Base-by-base conservation (phyloP, 306 rosid genomes). In the Bauhinia variegata region DNA sequence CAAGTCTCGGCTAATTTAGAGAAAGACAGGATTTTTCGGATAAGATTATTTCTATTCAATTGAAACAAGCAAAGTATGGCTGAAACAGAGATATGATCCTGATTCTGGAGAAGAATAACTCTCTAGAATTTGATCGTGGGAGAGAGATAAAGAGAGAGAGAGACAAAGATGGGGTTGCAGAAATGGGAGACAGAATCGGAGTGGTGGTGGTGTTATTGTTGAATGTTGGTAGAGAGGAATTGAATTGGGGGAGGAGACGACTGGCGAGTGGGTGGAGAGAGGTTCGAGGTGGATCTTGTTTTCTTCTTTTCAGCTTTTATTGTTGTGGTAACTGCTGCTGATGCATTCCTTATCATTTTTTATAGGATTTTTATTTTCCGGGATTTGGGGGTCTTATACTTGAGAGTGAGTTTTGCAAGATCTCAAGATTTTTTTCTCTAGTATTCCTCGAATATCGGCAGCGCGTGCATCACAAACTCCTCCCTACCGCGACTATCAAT, bases 251-350 rank as follows among this genome's bases (percentile, higher is more conserved):
- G 57, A 4, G 31, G 49, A 32, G 71, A 3, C 41, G 41, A 8
- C 9, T 23, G 28, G 28, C 28, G 28, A 23, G 2, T 23, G 28
- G 43, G 59, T 63, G 90, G 80, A 84, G 96, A 86, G 87, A 74
- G 83, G 77, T 75, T 91, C 97, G 97, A 91, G 97, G 97, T 85
- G 89, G 97, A 91, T 91, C 93, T 88, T 86, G 93, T 86, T 81
- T 79, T 75, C 58, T 79, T 76, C 62, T 72, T 80, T 78, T 73
- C 84, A 69, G 86, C 87, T 79, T 85, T 80, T 75, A 38, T 61
- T 77, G 57, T 23, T 1, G 69, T 11, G 46, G 41, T 23, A 42
- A 75, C 76, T 77, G 73, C 58, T 78, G 55, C 71, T 74, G 67
- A 57, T 69, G 63, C 69, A 66, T 67, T 68, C 38, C 71, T 79